These are phyloP conservation scores for Russula emetica DNA, from an alignment of 768 basidiomycete species.

Conservation along the genomic window DNA sequence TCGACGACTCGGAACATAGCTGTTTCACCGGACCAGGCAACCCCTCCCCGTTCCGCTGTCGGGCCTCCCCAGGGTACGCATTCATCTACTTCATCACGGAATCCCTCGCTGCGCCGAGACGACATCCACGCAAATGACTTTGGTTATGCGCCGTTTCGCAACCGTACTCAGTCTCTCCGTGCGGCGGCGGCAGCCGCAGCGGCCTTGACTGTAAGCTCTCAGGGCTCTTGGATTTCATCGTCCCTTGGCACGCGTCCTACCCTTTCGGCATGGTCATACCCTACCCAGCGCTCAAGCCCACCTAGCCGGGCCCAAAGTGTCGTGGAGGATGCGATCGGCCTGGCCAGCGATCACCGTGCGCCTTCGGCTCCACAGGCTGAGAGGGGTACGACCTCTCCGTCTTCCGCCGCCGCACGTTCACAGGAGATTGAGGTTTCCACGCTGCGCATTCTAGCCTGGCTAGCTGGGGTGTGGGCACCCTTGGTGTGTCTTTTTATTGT, in stretches of 20 bases:
- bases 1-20: slow-evolving; percentile 47
- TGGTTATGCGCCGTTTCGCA: slow-evolving; percentile 54
- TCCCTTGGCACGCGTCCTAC: slow-evolving; percentile 54
- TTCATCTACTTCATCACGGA: slow-evolving; percentile 40
- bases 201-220: slow-evolving; percentile 50
- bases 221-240: slow-evolving; percentile 72
- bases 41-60: slow-evolving; percentile 53
- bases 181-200: slow-evolving; percentile 36
- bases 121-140: slow-evolving; percentile 40
- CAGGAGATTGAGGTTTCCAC: slow-evolving; percentile 54
- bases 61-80: slow-evolving; percentile 43
- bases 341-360: slow-evolving; percentile 47
- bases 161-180: slow-evolving; percentile 42
- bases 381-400: slow-evolving; percentile 48
- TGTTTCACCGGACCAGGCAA: slow-evolving; percentile 31
- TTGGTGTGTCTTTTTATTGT: slow-evolving; percentile 44
- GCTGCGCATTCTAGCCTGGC: slow-evolving; percentile 56
- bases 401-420: slow-evolving; percentile 44
- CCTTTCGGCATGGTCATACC: slow-evolving; percentile 66
- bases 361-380: slow-evolving; percentile 45
- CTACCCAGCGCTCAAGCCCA: slow-evolving; percentile 40
- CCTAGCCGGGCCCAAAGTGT: slow-evolving; percentile 32
- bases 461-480: slow-evolving; percentile 64
- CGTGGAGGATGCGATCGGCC: slow-evolving; percentile 37
- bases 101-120: slow-evolving; percentile 55